A percentile compares a stretch with the other conserved stretches of the same genome.
phyloP scores from a whole-genome alignment of 2,329 filamentous ascomycete genomes.

The Fusarium napiforme region DNA sequence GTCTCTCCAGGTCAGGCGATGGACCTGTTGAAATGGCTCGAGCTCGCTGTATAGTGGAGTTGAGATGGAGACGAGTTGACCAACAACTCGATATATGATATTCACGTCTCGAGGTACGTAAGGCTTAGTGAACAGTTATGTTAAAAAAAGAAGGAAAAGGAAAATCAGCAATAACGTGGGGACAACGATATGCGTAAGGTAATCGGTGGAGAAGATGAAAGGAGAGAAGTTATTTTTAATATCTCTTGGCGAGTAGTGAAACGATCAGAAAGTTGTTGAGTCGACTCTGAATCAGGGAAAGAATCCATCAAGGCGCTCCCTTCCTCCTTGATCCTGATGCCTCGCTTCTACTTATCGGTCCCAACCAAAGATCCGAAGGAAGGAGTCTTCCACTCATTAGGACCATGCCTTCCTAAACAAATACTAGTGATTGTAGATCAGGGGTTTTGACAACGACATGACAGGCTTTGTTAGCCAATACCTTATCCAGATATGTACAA shows the following conservation, averaged over 20 bases:
- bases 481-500: not conserved
- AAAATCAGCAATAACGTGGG: not conserved
- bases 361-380: not conserved
- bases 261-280: not conserved
- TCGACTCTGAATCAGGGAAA: conserved; percentile 1
- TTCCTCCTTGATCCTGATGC: conserved; percentile 4
- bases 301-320: not conserved
- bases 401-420: conserved; percentile 17
- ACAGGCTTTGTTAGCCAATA: not conserved
- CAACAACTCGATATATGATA: conserved; percentile 25
- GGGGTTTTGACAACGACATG: conserved; percentile 1
- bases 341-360: conserved; percentile 5
- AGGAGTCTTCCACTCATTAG: not conserved
- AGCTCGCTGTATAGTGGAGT: conserved; percentile 28
- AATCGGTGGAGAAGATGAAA: conserved; percentile 5
- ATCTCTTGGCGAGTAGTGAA: not conserved
- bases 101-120: conserved; percentile 25
- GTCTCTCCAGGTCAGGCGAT: conserved; percentile 30
- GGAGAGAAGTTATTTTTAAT: conserved; percentile 15
- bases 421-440: conserved; percentile 17
- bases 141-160: not conserved
- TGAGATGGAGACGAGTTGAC: conserved; percentile 26
- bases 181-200: conserved; percentile 1
- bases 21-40: conserved; percentile 37
- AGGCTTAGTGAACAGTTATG: conserved; percentile 20